These are phyloP conservation scores for Aureobasidium sp. DNA, from an alignment of 2,329 filamentous ascomycete genomes.

Conservation along the genomic window DNA sequence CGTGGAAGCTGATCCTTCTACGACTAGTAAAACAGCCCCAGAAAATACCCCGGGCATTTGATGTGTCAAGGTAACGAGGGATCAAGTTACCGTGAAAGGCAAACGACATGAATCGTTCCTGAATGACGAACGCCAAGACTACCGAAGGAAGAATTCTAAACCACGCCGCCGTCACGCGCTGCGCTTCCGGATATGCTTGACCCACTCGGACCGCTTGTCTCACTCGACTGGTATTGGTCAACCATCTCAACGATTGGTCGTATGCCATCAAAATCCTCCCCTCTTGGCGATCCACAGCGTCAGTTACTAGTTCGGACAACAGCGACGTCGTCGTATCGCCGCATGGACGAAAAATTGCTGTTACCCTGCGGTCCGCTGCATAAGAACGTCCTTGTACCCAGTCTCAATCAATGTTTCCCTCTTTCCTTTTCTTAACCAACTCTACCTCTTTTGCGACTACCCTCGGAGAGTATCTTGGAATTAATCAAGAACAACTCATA, in stretches of 20 bases:
- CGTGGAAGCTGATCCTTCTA: not conserved
- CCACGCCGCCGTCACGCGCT: constrained; percentile 9
- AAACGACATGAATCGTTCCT: not conserved
- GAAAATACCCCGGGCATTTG: not conserved
- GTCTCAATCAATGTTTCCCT: not conserved
- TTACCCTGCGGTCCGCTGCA: not conserved
- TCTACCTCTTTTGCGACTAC: not conserved
- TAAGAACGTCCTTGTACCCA: not conserved
- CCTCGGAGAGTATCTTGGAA: constrained; percentile 3
- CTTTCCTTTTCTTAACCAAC: not conserved
- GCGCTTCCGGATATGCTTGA: not conserved
- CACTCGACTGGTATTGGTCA: not conserved
- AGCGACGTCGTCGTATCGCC: not conserved
- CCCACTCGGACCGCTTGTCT: not conserved
- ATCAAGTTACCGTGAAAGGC: not conserved
- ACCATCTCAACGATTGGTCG: not conserved
- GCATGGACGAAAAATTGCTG: not conserved
- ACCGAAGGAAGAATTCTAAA: not conserved
- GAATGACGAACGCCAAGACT: constrained; percentile 10
- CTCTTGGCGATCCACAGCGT: constrained; percentile 7
- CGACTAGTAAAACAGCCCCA: not conserved
- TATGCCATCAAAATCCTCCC: not conserved
- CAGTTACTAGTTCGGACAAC: not conserved
- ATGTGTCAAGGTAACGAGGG: constrained; percentile 1
- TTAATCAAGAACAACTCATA: not conserved